These are phyloP conservation scores for Melampsora abietis-canadensis DNA, from an alignment of 1,284 basidiomycete genomes.

Conservation along the genomic window DNA sequence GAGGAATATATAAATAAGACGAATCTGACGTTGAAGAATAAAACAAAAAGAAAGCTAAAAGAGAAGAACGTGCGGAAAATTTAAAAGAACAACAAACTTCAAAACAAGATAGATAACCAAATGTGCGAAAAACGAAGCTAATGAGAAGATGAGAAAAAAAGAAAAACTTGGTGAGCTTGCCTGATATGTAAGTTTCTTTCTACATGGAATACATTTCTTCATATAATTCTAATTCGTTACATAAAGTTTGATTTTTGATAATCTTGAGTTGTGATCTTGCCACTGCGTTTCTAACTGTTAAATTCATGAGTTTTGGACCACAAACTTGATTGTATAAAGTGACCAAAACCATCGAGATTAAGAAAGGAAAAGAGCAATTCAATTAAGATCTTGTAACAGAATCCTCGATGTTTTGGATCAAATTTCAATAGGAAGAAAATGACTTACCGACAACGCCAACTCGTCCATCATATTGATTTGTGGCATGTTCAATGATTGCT, in stretches of 20 bases:
- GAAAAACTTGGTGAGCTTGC: too few species aligned
- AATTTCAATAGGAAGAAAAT: neutral
- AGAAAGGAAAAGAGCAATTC: neutral
- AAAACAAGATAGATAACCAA: too few species aligned
- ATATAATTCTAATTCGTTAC: conserved; percentile 30
- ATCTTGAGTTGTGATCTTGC: conserved; percentile 53
- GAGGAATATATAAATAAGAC: too few species aligned
- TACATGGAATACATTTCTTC: conserved; percentile 20
- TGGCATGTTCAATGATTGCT: neutral
- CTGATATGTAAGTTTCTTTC: neutral
- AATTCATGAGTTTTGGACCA: conserved; percentile 54
- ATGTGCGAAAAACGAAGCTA: too few species aligned
- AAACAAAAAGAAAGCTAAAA: too few species aligned
- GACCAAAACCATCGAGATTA: neutral
- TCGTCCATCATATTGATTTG: conserved; percentile 7
- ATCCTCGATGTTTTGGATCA: too few species aligned
- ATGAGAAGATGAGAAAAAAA: too few species aligned
- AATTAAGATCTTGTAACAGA: neutral
- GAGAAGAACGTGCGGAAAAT: too few species aligned
- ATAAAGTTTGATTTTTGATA: conserved; percentile 34
- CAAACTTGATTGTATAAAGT: conserved; percentile 46
- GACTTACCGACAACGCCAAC: conserved; percentile 33
- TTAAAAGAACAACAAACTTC: too few species aligned
- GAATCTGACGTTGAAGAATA: too few species aligned
- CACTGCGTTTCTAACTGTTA: conserved; percentile 55